Evolutionary conservation across 2,329 filamentous ascomycete species (phyloP), one percentile per base, ranked within the genome.

Genomic region (Teratosphaeria pseudoeucalypti): DNA sequence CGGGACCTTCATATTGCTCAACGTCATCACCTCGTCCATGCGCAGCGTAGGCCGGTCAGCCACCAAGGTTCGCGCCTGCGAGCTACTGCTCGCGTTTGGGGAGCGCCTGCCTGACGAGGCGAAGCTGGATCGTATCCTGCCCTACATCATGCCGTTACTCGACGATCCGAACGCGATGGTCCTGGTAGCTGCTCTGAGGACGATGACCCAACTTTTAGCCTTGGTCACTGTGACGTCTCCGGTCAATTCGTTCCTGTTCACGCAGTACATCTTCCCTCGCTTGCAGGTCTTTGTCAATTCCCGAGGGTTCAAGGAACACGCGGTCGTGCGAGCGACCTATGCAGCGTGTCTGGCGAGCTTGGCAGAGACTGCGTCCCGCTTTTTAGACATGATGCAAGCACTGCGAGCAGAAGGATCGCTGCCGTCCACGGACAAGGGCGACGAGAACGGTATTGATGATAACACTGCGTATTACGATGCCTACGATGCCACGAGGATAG

Each of bases 81-180:
- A 99, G 72, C 81, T 99, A 49, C 80, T 99, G 55, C 77, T 99
- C 56, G 92, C 92, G 2, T 96, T 99, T 72, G 86, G 92, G 0
- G 92, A 97, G 74, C 82, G 89, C 61, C 75, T 97, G 27, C 95
- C 92, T 0, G 95, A 99, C 71, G 94, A 99, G 75, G 92, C 92
- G 2, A 97, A 96, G 73, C 79, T 99, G 55, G 95, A 99, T 73
- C 85, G 94, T 56, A 88, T 97, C 27, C 77, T 99, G 56, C 94
- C 94, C 1, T 96, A 96, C 71, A 78, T 97, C 39, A 88, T 96
- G 76, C 83, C 85, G 5, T 75, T 97, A 32, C 78, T 99, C 12
- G 87, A 85, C 61, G 94, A 99, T 70, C 85, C 86, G 65, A 85
- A 88, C 1, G 90, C 96, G 64, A 81, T 89, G 66, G 92, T 99